Evolutionary conservation across 2,329 filamentous ascomycete genomes (phyloP), one percentile per base, ranked within the genome.

Genomic region (Coccinonectria pachysandricola): DNA sequence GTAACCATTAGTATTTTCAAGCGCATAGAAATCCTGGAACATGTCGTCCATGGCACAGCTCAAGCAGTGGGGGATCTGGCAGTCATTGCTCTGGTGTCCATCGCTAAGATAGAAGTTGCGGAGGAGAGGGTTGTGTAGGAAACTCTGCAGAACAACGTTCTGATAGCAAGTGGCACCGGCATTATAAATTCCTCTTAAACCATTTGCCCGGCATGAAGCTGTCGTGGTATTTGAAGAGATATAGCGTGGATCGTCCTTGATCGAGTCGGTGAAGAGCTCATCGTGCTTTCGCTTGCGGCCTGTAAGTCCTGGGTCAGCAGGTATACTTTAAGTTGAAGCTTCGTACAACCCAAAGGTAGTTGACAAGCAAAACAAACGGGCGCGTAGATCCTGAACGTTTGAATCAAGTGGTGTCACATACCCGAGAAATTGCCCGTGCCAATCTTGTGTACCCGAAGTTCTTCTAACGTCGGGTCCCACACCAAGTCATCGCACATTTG

Each of bases 91-190:
- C 44, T 79, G 78, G 54, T 98, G 88, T 1, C 87, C 85, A 50
- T 94, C 87, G 20, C 81, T 79, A 5, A 98, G 75, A 53, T 94
- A 96, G 55, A 84, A 96, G 43, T 88, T 87, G 33, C 84, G 77
- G 15, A 98, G 70, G 22, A 95, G 69, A 1, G 88, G 88, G 49
- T 96, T 95, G 59, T 95, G 88, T 28, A 96, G 71, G 43, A 98
- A 76, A 30, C 81, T 86, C 54, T 96, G 91, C 10, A 98, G 66
- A 24, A 96, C 86, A 15, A 95, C 88, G 44, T 91, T 93, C 68
- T 96, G 88, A 57, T 95, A 98, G 61, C 88, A 98, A 8, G 91
- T 96, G 32, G 92, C 86, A n/a, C 88, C 91, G 52, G 94, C 88
- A 49, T 96, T 98, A 57, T 93, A 95, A 34, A 98, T 79, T 16